Percentiles rank a stretch among this genome's conserved stretches.
Evolutionary conservation across 805 yeast species (phyloP).

Genomic region (Jamesozyma jinghongensis): DNA sequence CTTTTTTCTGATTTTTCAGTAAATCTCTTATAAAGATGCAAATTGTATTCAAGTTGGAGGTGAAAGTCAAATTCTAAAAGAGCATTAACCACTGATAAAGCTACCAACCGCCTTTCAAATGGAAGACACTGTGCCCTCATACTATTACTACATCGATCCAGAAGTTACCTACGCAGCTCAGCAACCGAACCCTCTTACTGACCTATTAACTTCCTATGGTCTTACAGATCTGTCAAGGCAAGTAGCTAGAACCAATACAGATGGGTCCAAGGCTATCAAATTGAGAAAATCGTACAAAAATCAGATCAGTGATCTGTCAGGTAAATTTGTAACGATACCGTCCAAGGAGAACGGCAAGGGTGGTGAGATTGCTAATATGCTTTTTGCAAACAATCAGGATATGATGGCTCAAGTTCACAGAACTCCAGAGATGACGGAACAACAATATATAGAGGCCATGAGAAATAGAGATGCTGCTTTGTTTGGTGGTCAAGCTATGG

Average conservation of each 20-base stretch:
- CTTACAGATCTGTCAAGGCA: conserved; percentile 61
- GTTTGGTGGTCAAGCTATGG: conserved; percentile 20
- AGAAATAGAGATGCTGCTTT: conserved; percentile 20
- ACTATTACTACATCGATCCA: conserved; percentile 36
- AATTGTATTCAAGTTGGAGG: too few relatives aligned
- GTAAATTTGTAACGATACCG: conserved; percentile 57
- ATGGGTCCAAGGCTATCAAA: conserved; percentile 86
- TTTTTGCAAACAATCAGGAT: conserved; percentile 30
- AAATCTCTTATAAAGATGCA: too few relatives aligned
- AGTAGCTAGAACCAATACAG: conserved; percentile 78
- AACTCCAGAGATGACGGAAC: conserved; percentile 21
- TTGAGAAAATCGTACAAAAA: conserved; percentile 91
- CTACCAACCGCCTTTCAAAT: too few relatives aligned
- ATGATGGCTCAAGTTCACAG: conserved; percentile 22
- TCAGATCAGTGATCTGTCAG: conserved; percentile 81
- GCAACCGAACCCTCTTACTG: conserved; percentile 62
- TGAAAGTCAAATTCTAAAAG: too few relatives aligned
- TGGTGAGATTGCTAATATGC: conserved; percentile 28
- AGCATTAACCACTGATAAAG: too few relatives aligned
- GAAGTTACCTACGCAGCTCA: conserved; percentile 31
- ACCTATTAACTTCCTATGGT: conserved; percentile 61
- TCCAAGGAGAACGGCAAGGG: conserved; percentile 33
- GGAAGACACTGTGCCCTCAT: conserved; percentile 22
- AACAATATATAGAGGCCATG: conserved; percentile 19
- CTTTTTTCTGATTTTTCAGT: too few relatives aligned